Evolutionary conservation across 1,284 basidiomycete genomes (phyloP), one percentile per base, ranked within the genome.

Genomic region (Quambalaria eucalypti): DNA sequence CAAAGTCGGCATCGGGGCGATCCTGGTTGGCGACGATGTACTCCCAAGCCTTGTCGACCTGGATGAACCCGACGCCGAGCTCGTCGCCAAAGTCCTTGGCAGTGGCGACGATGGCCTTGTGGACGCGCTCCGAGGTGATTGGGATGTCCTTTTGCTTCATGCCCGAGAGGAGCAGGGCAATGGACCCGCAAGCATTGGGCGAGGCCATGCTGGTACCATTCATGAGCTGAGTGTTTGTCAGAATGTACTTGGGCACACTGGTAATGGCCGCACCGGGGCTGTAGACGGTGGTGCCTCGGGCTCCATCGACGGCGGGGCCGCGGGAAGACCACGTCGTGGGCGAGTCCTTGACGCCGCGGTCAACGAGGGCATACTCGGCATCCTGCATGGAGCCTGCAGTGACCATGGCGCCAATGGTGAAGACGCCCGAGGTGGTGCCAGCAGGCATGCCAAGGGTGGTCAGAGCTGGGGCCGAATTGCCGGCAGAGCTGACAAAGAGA

Each of bases 191-290:
- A 8, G 75, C 74, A 48, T 69, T 74, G 19, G 76, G 76, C 19
- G 64, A 66, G 54, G 70, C 67, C 76, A 77, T 77, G 29, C 70
- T 73, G 4, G 76, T 77, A 33, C 76, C 76, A 56, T 77, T 76
- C 66, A 69, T 71, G 47, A 77, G 64, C 61, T 74, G 68, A 9
- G 66, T 71, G 21, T 64, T 66, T 53, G 74, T 69, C 26, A 76
- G 65, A 51, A 69, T 71, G 61, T 77, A 77, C 50, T 65, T 63
- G 9, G 74, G 74, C 39, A 77, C 75, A 25, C 64, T 69, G 6
- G 76, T 77, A 60, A 77, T 70, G 44, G 76, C 76, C 16, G 74
- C 76, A 31, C 76, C 76, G 0, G 76, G 76, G 9, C 75, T 74
- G 48, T 76, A 77, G 58, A 73, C 66, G 19, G 68, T 65, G 7